Evolutionary conservation across 306 rosid genomes (phyloP).

Genomic region (Castanopsis chinensis): DNA sequence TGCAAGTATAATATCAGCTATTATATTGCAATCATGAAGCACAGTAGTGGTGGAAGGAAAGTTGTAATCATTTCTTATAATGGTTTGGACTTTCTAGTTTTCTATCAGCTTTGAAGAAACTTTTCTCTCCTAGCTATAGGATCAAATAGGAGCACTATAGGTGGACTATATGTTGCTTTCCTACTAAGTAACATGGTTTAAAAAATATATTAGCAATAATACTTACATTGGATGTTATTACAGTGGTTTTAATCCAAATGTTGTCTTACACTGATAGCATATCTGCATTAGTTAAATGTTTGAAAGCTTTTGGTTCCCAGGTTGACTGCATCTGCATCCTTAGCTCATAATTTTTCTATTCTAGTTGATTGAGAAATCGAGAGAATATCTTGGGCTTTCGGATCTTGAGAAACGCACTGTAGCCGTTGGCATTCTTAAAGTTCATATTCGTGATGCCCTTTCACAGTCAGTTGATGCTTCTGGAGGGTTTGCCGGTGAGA

Average conservation of each 20-base stretch:
- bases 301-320: slow-evolving; percentile 11
- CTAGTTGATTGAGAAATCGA: slow-evolving; percentile 84
- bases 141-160: background rate
- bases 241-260: background rate
- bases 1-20: background rate
- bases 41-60: no score
- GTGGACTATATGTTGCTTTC: background rate
- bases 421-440: slow-evolving; percentile 73
- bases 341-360: slow-evolving; percentile 16
- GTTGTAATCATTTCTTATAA: no score
- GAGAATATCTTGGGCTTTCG: slow-evolving; percentile 71
- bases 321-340: slow-evolving; percentile 18
- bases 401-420: slow-evolving; percentile 73
- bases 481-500: slow-evolving; percentile 81
- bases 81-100: background rate
- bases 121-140: background rate
- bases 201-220: background rate
- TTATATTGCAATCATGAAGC: background rate
- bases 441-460: slow-evolving; percentile 77
- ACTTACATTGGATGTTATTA: background rate
- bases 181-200: background rate
- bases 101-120: background rate
- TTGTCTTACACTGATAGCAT: slow-evolving; percentile 7
- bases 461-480: slow-evolving; percentile 50
- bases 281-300: background rate